A percentile compares a stretch with the other conserved stretches of the same genome.
These are phyloP conservation scores for Vaccinium darrowii DNA, from an alignment of 148 eudicot genomes.

Conservation along the genomic window DNA sequence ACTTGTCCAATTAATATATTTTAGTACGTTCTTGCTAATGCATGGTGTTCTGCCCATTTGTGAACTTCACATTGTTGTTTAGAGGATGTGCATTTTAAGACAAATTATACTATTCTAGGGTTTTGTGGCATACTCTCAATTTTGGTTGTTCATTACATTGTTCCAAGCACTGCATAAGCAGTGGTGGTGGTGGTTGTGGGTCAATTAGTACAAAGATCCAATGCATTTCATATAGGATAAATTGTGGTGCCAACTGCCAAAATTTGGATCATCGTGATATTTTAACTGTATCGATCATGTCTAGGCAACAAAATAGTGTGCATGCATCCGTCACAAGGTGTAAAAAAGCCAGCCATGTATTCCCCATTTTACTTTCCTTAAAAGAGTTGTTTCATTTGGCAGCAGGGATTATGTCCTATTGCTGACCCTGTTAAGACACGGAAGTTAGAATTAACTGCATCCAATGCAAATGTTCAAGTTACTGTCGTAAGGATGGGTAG, in stretches of 20 bases:
- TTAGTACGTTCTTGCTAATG: background rate
- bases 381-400: background rate
- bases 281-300: background rate
- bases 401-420: background rate
- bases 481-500: background rate
- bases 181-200: background rate
- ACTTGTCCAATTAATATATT: background rate
- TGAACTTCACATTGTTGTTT: background rate
- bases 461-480: background rate
- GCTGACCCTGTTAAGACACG: background rate
- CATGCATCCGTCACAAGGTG: background rate
- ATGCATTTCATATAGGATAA: background rate
- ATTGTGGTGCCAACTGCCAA: background rate
- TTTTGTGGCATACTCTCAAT: background rate
- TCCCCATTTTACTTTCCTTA: background rate
- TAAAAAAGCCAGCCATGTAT: background rate
- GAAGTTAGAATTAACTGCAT: background rate
- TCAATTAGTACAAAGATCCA: background rate
- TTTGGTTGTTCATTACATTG: background rate
- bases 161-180: background rate
- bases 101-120: background rate
- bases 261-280: background rate
- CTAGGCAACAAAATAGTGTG: background rate
- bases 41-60: background rate
- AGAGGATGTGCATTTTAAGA: background rate